Evolutionary conservation across 495 filamentous ascomycete species (phyloP).

Genomic region (Xylaria nigripes): DNA sequence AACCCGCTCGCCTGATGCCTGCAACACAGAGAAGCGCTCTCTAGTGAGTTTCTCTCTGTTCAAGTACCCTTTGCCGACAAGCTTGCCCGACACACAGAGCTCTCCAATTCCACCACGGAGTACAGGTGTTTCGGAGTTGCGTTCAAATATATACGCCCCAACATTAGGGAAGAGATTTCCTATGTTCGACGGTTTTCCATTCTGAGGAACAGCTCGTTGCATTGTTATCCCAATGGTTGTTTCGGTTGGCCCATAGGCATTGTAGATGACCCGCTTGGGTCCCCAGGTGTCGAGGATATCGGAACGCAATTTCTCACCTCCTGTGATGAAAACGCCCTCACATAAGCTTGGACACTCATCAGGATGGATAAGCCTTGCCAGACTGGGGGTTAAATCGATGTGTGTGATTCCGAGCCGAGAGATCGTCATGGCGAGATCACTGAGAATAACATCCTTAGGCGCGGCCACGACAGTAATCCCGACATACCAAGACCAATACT

Average conservation of each 20-base stretch:
- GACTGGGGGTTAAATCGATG: constrained; percentile 68
- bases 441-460: constrained; percentile 67
- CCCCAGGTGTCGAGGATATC: constrained; percentile 69
- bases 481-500: constrained; percentile 84
- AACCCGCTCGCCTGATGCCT: constrained; percentile 42
- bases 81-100: constrained; percentile 74
- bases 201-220: constrained; percentile 59
- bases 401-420: constrained; percentile 69
- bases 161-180: constrained; percentile 77
- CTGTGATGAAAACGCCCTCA: constrained; percentile 66
- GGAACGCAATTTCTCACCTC: constrained; percentile 62
- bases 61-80: constrained; percentile 83
- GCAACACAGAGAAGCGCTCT: constrained; percentile 53
- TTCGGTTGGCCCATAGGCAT: constrained; percentile 79
- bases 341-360: constrained; percentile 61
- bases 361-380: constrained; percentile 53
- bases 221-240: constrained; percentile 83
- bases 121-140: constrained; percentile 58
- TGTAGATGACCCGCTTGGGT: constrained; percentile 55
- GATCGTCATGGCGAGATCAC: constrained; percentile 65
- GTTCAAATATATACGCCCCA: constrained; percentile 67
- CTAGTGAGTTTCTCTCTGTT: constrained; percentile 62
- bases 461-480: constrained; percentile 73
- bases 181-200: constrained; percentile 76
- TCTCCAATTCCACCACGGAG: constrained; percentile 76